Percentiles rank a stretch among this genome's conserved stretches.
These are phyloP conservation scores for Aureobasidium sp. DNA, from an alignment of 2,329 filamentous ascomycete species.

Conservation along the genomic window DNA sequence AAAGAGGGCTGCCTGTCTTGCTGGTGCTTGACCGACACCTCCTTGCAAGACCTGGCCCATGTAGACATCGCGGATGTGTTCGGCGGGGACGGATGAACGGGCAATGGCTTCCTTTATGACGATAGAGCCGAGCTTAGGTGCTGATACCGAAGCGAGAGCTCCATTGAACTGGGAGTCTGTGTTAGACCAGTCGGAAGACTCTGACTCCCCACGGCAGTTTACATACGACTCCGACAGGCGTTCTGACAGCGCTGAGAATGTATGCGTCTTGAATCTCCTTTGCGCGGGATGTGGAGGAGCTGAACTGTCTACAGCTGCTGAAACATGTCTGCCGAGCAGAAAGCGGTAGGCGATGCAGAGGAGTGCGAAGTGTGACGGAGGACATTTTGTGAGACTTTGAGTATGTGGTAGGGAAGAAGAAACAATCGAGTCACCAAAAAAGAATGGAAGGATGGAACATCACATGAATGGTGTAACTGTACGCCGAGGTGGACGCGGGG, in stretches of 20 bases:
- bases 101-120: constrained; percentile 87
- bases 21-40: constrained; percentile 78
- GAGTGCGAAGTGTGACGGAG: not conserved
- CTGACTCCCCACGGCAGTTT: not conserved
- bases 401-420: not conserved
- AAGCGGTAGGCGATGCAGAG: not conserved
- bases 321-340: constrained; percentile 3
- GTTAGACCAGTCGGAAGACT: not conserved
- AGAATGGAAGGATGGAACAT: constrained; percentile 2
- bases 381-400: not conserved
- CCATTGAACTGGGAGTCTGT: constrained; percentile 72
- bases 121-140: constrained; percentile 78
- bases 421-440: not conserved
- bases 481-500: constrained; percentile 5
- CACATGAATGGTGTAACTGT: constrained; percentile 6
- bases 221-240: constrained; percentile 75
- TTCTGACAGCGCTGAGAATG: constrained; percentile 82
- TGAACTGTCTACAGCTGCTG: constrained; percentile 30
- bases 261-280: constrained; percentile 83
- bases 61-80: constrained; percentile 84
- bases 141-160: constrained; percentile 71
- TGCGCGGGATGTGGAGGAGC: constrained; percentile 36
- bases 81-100: constrained; percentile 73
- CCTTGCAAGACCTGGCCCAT: constrained; percentile 94
- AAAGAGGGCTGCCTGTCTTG: constrained; percentile 82